Evolutionary conservation across 2,329 filamentous ascomycete genomes (phyloP).

Genomic region (Aspergillus ochraceus): DNA sequence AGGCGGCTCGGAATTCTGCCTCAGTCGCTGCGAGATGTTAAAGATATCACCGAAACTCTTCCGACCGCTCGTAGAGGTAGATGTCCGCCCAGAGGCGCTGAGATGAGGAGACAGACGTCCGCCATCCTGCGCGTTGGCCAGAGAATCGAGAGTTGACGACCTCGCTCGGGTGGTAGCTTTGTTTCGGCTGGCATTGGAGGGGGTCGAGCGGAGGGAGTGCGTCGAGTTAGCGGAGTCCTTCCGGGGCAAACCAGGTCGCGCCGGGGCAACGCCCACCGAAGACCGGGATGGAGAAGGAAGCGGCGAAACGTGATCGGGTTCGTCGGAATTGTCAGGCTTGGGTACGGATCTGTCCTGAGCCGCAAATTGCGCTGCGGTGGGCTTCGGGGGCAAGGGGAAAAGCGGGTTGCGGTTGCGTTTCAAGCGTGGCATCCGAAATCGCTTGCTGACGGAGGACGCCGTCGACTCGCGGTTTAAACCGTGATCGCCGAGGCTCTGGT

Average conservation of each 20-base stretch:
- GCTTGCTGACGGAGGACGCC: slow-evolving; percentile 66
- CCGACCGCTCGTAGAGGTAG: slow-evolving; percentile 78
- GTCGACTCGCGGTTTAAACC: slow-evolving; percentile 60
- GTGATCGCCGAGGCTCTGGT: slow-evolving; percentile 74
- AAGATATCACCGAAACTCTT: slow-evolving; percentile 93
- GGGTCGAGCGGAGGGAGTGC: slow-evolving; percentile 62
- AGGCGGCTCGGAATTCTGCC: slow-evolving; percentile 75
- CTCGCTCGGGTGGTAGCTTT: slow-evolving; percentile 63
- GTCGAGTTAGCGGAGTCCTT: slow-evolving; percentile 65
- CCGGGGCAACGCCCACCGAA: slow-evolving; percentile 51
- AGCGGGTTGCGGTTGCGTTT: slow-evolving; percentile 74
- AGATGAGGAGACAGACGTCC: slow-evolving; percentile 65
- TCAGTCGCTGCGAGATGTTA: slow-evolving; percentile 69
- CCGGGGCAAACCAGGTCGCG: slow-evolving; percentile 52
- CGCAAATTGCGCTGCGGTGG: slow-evolving; percentile 26
- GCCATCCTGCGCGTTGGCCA: slow-evolving; percentile 71
- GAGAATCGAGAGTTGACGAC: slow-evolving; percentile 86
- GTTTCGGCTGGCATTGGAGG: slow-evolving; percentile 56
- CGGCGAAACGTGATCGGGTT: slow-evolving; percentile 37
- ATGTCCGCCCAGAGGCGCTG: slow-evolving; percentile 63
- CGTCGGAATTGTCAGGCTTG: slow-evolving; percentile 26
- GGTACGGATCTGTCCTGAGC: slow-evolving; percentile 17
- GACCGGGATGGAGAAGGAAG: slow-evolving; percentile 53
- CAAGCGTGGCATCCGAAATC: slow-evolving; percentile 78
- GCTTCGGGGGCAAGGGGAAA: slow-evolving; percentile 85